Conservation (phyloP, 2,329 filamentous ascomycete species). For the Ascosphaera apis region DNA sequence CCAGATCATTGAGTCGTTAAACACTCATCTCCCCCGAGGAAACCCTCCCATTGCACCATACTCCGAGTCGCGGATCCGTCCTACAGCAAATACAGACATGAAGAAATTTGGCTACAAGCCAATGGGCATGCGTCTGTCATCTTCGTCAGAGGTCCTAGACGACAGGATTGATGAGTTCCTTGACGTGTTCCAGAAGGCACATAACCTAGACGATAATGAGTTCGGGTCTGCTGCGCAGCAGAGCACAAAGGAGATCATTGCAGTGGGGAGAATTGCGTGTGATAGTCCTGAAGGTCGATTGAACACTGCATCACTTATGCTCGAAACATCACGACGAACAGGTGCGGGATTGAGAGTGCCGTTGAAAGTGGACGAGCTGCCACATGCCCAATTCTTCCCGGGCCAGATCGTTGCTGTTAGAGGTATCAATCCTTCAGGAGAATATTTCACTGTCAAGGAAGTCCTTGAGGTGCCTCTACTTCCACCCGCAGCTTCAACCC, state of each 20-base stretch:
- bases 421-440: constrained; percentile 69
- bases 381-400: constrained; percentile 66
- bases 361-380: constrained; percentile 47
- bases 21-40: constrained; percentile 43
- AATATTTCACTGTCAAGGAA: constrained; percentile 59
- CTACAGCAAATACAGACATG: constrained; percentile 67
- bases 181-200: constrained; percentile 46
- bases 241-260: constrained; percentile 66
- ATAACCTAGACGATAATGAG: constrained; percentile 51
- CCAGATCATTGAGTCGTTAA: constrained; percentile 63
- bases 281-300: constrained; percentile 71
- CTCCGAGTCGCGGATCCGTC: constrained; percentile 53
- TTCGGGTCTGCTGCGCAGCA: constrained; percentile 76
- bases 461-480: constrained; percentile 53
- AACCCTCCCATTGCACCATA: constrained; percentile 50
- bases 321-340: constrained; percentile 68
- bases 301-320: constrained; percentile 60
- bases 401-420: constrained; percentile 77
- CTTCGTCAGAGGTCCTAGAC: constrained; percentile 80
- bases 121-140: constrained; percentile 82
- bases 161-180: constrained; percentile 85
- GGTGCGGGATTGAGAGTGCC: constrained; percentile 67
- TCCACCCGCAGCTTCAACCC: constrained; percentile 47
- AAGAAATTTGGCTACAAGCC: constrained; percentile 83
- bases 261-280: constrained; percentile 75